Evolutionary conservation across 2,329 filamentous ascomycete species (phyloP).

Genomic region (Sporothrix humicola): DNA sequence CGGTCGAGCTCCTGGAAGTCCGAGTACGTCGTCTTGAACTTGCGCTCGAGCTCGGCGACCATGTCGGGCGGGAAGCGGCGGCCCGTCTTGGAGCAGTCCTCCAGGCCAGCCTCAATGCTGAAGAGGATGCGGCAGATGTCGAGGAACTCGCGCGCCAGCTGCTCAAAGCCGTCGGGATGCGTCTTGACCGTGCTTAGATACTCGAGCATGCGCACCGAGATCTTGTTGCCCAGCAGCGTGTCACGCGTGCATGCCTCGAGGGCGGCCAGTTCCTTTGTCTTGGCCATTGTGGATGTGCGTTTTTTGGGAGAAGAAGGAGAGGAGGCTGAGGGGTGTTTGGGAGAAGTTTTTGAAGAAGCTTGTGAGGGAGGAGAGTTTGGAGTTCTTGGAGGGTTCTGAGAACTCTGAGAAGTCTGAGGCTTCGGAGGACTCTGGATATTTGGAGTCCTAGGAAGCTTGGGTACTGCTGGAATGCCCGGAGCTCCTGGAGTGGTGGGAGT

Average conservation of each 20-base stretch:
- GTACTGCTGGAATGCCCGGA: neutral
- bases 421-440: neutral
- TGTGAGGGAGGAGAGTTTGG: too few relatives aligned
- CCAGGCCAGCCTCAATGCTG: conserved; percentile 70
- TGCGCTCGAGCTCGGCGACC: conserved; percentile 66
- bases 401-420: too few relatives aligned
- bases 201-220: conserved; percentile 69
- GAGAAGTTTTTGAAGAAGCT: too few relatives aligned
- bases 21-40: conserved; percentile 64
- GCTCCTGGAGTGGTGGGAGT: neutral
- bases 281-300: conserved; percentile 38
- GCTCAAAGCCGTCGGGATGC: conserved; percentile 61
- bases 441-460: neutral
- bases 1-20: conserved; percentile 69
- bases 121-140: conserved; percentile 70
- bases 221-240: conserved; percentile 65
- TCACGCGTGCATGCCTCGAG: conserved; percentile 62
- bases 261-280: conserved; percentile 44
- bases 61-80: conserved; percentile 65
- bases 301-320: neutral
- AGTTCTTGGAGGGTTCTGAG: too few relatives aligned
- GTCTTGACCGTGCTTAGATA: conserved; percentile 64
- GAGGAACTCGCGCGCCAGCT: conserved; percentile 69
- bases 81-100: conserved; percentile 52
- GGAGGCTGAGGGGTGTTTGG: too few relatives aligned